These are phyloP conservation scores for Brasenia schreberi DNA, from an alignment of 164 flowering plant species.

Conservation along the genomic window DNA sequence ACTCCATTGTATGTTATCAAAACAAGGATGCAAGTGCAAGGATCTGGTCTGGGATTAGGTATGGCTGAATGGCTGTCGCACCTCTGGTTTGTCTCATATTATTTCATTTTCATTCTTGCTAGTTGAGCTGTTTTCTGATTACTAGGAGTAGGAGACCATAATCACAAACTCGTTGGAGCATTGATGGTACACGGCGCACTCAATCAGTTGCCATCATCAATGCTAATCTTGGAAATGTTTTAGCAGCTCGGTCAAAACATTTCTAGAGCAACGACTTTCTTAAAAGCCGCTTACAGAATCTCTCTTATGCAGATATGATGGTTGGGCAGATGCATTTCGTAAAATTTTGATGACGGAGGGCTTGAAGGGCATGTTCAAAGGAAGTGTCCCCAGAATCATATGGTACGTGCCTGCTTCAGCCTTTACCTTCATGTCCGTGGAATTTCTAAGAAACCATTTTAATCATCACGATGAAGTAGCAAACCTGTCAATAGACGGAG, in stretches of 20 bases:
- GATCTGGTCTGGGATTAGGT: slow-evolving; percentile 50
- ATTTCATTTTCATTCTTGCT: too few relatives aligned
- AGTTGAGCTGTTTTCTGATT: background rate
- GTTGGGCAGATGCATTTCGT: slow-evolving; percentile 65
- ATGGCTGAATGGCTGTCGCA: slow-evolving; percentile 3
- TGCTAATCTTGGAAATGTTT: too few relatives aligned
- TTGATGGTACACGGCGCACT: too few relatives aligned
- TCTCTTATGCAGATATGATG: slow-evolving; percentile 38
- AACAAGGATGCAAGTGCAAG: slow-evolving; percentile 93
- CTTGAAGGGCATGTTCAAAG: slow-evolving; percentile 58
- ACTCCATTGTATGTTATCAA: slow-evolving; percentile 91
- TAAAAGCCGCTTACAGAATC: background rate
- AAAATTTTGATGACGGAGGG: slow-evolving; percentile 67
- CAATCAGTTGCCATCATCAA: too few relatives aligned
- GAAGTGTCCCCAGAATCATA: slow-evolving; percentile 75
- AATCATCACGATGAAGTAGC: slow-evolving; percentile 27
- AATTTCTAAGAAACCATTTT: slow-evolving; percentile 73
- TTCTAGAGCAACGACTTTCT: too few relatives aligned
- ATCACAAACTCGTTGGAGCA: too few relatives aligned
- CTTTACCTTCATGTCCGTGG: slow-evolving; percentile 90
- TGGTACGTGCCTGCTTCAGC: slow-evolving; percentile 98
- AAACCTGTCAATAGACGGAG: slow-evolving; percentile 37
- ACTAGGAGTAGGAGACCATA: too few relatives aligned
- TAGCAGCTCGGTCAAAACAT: too few relatives aligned
- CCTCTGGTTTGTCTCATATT: background rate